Percentiles rank a stretch among this genome's conserved stretches.
Conservation (phyloP, 2,329 filamentous ascomycete genomes). For the Claviceps sp. region DNA sequence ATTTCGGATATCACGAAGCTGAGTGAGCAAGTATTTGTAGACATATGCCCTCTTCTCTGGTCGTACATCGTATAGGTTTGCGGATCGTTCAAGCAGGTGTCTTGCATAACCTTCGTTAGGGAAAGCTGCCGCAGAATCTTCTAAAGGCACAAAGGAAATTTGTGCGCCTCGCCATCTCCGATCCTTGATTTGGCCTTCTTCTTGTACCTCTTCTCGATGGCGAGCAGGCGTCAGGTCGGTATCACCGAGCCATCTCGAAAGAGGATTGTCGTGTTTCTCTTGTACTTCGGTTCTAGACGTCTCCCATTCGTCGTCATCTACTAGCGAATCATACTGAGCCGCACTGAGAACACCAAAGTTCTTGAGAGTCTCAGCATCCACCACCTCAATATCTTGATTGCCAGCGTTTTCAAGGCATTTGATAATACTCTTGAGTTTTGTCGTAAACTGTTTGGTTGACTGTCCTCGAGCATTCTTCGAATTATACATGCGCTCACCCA, state of each 20-base stretch:
- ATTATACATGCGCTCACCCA: slow-evolving; percentile 17
- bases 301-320: slow-evolving; percentile 31
- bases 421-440: slow-evolving; percentile 5
- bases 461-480: slow-evolving; percentile 18
- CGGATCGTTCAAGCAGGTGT: not conserved
- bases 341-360: slow-evolving; percentile 44
- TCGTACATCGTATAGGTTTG: slow-evolving; percentile 2
- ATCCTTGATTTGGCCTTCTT: not conserved
- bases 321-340: slow-evolving; percentile 49
- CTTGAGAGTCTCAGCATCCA: slow-evolving; percentile 42
- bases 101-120: not conserved
- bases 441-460: not conserved
- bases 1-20: not conserved
- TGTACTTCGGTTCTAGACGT: slow-evolving; percentile 1
- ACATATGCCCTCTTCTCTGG: slow-evolving; percentile 1
- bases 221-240: not conserved
- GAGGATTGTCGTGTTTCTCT: not conserved
- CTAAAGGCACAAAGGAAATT: slow-evolving; percentile 21
- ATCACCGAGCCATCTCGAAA: slow-evolving; percentile 9
- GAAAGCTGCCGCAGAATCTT: not conserved
- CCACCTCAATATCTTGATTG: slow-evolving; percentile 20
- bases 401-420: slow-evolving; percentile 6
- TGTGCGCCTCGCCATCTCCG: slow-evolving; percentile 9
- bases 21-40: slow-evolving; percentile 1
- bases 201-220: not conserved